These are phyloP conservation scores for Pythium oligandrum DNA, from an alignment of 352 stramenopile genomes.

Conservation along the genomic window DNA sequence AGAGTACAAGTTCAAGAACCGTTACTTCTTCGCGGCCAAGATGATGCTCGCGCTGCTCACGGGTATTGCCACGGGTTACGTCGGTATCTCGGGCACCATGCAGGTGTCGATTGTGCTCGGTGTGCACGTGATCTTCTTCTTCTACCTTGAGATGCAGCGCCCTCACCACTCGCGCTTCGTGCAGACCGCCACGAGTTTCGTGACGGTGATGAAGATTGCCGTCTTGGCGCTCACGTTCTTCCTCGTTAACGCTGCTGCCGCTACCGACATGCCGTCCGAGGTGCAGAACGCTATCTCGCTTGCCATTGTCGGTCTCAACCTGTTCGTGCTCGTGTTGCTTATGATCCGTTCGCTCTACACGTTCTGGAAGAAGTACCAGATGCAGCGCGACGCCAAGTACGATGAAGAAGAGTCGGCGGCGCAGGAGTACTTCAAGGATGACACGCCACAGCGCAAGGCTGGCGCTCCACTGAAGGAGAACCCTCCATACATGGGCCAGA, in stretches of 20 bases:
- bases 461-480: constrained; percentile 14
- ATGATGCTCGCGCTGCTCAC: constrained; percentile 31
- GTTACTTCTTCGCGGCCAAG: constrained; percentile 81
- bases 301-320: constrained; percentile 30
- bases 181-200: constrained; percentile 31
- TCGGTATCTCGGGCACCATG: constrained; percentile 21
- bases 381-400: constrained; percentile 24
- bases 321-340: constrained; percentile 31
- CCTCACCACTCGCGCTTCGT: constrained; percentile 31
- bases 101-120: constrained; percentile 30
- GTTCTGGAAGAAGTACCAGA: constrained; percentile 33
- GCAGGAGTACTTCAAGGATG: constrained; percentile 28
- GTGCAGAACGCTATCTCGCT: constrained; percentile 32
- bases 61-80: constrained; percentile 28
- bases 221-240: constrained; percentile 31
- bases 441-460: constrained; percentile 10
- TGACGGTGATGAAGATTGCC: constrained; percentile 39
- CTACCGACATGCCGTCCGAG: constrained; percentile 16
- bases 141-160: constrained; percentile 26
- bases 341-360: constrained; percentile 30
- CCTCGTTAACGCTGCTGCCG: constrained; percentile 26
- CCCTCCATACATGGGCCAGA: constrained; percentile 18
- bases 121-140: constrained; percentile 33
- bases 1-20: constrained; percentile 86
- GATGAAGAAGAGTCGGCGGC: constrained; percentile 19